Evolutionary conservation across 2,329 filamentous ascomycete species (phyloP).

Genomic region (Beauveria asiatica): DNA sequence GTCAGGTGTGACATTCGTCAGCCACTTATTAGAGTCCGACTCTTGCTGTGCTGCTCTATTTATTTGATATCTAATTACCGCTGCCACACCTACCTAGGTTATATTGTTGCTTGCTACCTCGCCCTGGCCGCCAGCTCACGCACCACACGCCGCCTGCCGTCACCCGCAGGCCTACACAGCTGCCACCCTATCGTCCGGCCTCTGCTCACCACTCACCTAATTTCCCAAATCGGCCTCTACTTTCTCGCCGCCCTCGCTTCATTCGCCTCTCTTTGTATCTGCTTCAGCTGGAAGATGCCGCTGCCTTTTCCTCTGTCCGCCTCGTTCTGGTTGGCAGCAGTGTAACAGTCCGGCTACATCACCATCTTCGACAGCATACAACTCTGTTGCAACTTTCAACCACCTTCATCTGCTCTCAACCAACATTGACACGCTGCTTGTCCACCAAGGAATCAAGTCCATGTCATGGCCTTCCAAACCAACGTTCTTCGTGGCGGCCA

Average conservation of each 20-base stretch:
- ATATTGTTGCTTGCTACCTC: neutral
- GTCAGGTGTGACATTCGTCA: neutral
- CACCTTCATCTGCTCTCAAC: neutral
- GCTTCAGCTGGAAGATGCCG: neutral
- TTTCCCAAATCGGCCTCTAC: neutral
- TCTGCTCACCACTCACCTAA: neutral
- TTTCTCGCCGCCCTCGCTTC: neutral
- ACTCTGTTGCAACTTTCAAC: neutral
- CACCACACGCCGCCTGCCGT: neutral
- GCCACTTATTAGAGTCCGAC: conserved; percentile 6
- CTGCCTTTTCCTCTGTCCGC: neutral
- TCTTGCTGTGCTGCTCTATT: neutral
- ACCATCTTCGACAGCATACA: neutral
- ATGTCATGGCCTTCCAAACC: conserved; percentile 41
- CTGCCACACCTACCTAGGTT: neutral
- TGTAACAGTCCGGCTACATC: neutral
- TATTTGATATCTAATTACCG: neutral
- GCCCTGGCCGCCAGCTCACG: neutral
- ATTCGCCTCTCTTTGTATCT: neutral
- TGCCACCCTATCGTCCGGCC: neutral
- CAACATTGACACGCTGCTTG: neutral
- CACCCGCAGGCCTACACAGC: too few relatives aligned
- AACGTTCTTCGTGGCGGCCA: conserved; percentile 44
- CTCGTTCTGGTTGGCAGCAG: neutral
- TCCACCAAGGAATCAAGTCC: conserved; percentile 15